Percentiles rank a stretch among this genome's conserved stretches.
Conservation (phyloP, 1,284 basidiomycete species). For the Fomitopsis pinicola region DNA sequence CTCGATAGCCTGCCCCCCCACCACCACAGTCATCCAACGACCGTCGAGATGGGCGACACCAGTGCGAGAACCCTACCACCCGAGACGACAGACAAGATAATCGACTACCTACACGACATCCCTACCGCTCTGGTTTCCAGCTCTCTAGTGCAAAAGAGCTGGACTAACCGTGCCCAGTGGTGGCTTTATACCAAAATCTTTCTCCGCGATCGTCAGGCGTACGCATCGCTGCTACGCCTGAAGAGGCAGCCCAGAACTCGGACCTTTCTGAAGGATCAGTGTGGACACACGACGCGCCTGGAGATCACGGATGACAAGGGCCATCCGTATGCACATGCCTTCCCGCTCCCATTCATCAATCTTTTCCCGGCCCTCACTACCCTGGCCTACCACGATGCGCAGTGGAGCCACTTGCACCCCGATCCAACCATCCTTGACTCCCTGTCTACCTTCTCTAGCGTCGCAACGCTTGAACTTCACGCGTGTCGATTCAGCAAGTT, state of each 20-base stretch:
- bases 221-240: background rate
- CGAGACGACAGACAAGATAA: background rate
- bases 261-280: background rate
- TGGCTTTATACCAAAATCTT: background rate
- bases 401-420: background rate
- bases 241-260: background rate
- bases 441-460: background rate
- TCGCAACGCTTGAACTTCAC: background rate
- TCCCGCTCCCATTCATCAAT: background rate
- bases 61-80: background rate
- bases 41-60: background rate
- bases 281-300: background rate
- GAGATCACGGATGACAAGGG: background rate
- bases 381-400: background rate
- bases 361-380: background rate
- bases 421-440: background rate
- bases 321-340: background rate
- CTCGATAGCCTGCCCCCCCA: too few species aligned
- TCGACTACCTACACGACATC: background rate
- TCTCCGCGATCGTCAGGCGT: background rate
- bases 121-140: background rate
- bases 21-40: too few species aligned
- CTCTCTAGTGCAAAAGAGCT: background rate
- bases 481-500: background rate
- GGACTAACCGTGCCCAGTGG: background rate